phyloP scores from a whole-genome alignment of 495 filamentous ascomycete species.

The Trichoderma reesei region DNA sequence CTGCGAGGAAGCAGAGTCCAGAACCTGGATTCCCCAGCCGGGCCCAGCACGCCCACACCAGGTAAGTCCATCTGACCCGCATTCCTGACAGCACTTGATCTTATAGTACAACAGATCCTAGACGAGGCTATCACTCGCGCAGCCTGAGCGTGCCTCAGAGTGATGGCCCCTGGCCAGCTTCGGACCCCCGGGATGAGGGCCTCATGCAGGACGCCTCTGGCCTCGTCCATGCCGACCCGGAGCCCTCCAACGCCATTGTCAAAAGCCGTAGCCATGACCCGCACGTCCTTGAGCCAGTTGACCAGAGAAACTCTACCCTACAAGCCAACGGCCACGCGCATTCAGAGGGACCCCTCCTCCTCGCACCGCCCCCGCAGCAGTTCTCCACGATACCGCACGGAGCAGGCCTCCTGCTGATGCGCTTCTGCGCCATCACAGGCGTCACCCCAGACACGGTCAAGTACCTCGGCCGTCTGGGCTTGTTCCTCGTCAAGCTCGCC shows the following conservation, averaged over 20 bases:
- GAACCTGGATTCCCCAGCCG: conserved; percentile 46
- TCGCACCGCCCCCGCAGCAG: conserved; percentile 13
- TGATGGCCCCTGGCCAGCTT: conserved; percentile 17
- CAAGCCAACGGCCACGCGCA: not conserved
- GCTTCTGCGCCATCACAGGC: conserved; percentile 1
- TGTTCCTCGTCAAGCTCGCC: conserved; percentile 31
- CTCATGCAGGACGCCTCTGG: conserved; percentile 25
- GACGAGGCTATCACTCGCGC: conserved; percentile 19
- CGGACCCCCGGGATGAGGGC: conserved; percentile 25
- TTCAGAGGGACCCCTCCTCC: not conserved
- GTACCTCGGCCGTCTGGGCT: conserved; percentile 22
- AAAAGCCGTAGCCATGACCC: conserved; percentile 9
- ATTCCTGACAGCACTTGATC: conserved; percentile 1
- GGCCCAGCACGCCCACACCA: conserved; percentile 33
- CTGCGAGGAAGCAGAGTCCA: conserved; percentile 40
- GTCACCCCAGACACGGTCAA: conserved; percentile 15
- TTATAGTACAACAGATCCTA: conserved; percentile 22
- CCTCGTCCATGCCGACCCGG: conserved; percentile 15
- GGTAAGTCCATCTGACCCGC: conserved; percentile 21
- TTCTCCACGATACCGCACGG: conserved; percentile 26
- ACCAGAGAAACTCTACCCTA: conserved; percentile 7
- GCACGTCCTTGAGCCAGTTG: conserved; percentile 15
- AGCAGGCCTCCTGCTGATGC: conserved; percentile 23
- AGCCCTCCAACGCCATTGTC: not conserved
- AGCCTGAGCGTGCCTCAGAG: conserved; percentile 16